Evolutionary conservation across 352 stramenopile species (phyloP), one percentile per base, ranked within the genome.

Genomic region (Phytophthora citrophthora): DNA sequence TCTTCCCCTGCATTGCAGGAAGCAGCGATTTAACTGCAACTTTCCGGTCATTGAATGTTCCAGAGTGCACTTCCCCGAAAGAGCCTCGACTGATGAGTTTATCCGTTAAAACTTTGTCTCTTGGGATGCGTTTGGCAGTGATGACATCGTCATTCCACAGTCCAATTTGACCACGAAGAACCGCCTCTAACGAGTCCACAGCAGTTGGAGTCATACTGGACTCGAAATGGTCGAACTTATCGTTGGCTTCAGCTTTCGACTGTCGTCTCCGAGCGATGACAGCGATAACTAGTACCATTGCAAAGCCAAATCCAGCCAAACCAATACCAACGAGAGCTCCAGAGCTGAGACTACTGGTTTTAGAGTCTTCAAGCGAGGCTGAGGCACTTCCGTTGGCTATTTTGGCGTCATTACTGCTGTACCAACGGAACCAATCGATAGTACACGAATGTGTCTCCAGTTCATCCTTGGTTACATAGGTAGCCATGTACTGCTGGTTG

Each of bases 1-100:
- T 61, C n/a, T 68, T 67, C 3, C 61, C 61, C 32, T 45, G 48
- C 16, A 60, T 70, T 2, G 74, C 50, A 2, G 68, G 58, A 3
- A 73, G 57, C 18, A 83, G 38, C 57, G 68, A 68, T 57, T 83
- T 83, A 46, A 83, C 65, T 3, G 74, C 74, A 5, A 80, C 74
- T 45, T 60, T 53, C 38, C 72, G 53, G 10, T 64, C 60, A 18
- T 74, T 73, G 34, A 71, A 83, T 2, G 31, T 55, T 1, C 74
- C 74, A 16, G 15, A 13, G 27, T 72, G 80, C 23, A 83, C 74
- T 47, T 80, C 71, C 5, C 74, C 74, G 13, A 66, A 78, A 0
- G 59, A 74, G 0, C 74, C 74, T 20, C 58, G 64, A 43, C 64
- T 76, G 32, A 83, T 57, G 5, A 76, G 50, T 10, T 57, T 41